These are phyloP conservation scores for Alternaria sp. DNA, from an alignment of 2,329 filamentous ascomycete genomes.

Conservation along the genomic window DNA sequence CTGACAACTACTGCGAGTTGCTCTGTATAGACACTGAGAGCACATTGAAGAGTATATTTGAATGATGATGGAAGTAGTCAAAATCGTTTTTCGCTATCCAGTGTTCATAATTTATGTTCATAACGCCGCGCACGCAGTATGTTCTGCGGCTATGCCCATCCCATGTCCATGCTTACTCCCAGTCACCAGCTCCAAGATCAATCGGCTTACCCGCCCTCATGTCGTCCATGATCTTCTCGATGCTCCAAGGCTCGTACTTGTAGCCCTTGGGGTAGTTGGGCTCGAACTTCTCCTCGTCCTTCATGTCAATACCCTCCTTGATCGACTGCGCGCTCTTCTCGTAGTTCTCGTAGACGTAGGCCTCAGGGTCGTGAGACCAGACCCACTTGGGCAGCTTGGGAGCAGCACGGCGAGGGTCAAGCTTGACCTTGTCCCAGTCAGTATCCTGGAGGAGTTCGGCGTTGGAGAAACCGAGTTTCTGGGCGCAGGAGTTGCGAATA, in stretches of 20 bases:
- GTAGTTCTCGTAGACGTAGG: slow-evolving; percentile 57
- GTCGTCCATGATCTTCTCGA: slow-evolving; percentile 54
- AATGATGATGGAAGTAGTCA: neutral
- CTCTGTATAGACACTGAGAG: too few relatives aligned
- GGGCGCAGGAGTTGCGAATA: slow-evolving; percentile 59
- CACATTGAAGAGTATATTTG: neutral
- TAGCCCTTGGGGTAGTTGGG: slow-evolving; percentile 58
- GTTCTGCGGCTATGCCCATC: slow-evolving; percentile 5
- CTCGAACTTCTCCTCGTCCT: slow-evolving; percentile 53
- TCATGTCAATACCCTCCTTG: slow-evolving; percentile 54
- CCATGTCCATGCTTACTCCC: slow-evolving; percentile 35
- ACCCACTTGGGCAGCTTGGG: slow-evolving; percentile 59
- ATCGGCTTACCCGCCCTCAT: slow-evolving; percentile 48
- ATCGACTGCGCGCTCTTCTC: slow-evolving; percentile 53
- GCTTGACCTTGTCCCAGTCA: slow-evolving; percentile 59
- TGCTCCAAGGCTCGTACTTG: slow-evolving; percentile 54
- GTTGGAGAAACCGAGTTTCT: slow-evolving; percentile 60
- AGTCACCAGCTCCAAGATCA: slow-evolving; percentile 49
- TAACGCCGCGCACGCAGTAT: slow-evolving; percentile 4
- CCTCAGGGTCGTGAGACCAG: slow-evolving; percentile 57
- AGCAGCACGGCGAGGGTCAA: slow-evolving; percentile 55
- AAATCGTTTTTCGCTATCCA: neutral
- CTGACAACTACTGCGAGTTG: neutral
- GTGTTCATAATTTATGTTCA: neutral
- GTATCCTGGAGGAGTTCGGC: slow-evolving; percentile 59